A percentile compares a stretch with the other conserved stretches of the same genome.
phyloP scores from a whole-genome alignment of 176 grass and related monocot species.

The Ensete ventricosum region DNA sequence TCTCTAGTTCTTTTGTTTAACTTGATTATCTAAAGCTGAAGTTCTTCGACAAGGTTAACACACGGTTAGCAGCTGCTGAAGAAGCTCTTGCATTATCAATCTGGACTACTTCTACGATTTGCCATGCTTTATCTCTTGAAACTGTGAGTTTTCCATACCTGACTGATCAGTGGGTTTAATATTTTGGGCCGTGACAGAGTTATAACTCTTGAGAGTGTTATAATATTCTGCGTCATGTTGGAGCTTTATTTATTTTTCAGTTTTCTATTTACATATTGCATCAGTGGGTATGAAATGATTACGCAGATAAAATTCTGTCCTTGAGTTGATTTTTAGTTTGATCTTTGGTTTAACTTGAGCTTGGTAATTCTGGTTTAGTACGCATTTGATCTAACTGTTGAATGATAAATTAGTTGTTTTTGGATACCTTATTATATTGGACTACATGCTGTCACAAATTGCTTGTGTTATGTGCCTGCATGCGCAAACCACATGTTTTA shows the following conservation, averaged over 20 bases:
- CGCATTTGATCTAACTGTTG: too few relatives aligned
- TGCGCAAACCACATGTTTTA: too few relatives aligned
- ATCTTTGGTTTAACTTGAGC: too few relatives aligned
- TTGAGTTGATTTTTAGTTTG: too few relatives aligned
- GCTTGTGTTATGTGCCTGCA: too few relatives aligned
- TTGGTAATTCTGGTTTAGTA: too few relatives aligned
- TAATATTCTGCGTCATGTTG: not conserved
- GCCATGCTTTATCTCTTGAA: constrained; percentile 81
- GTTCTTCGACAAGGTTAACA: constrained; percentile 51
- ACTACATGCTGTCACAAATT: too few relatives aligned
- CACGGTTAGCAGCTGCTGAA: constrained; percentile 62
- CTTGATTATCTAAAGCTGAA: constrained; percentile 18
- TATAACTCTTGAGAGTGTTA: too few relatives aligned
- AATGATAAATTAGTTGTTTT: too few relatives aligned
- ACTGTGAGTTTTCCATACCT: constrained; percentile 44
- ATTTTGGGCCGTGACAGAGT: not conserved
- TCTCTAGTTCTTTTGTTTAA: constrained; percentile 1
- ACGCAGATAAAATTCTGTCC: too few relatives aligned
- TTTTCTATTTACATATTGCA: not conserved
- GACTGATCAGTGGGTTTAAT: not conserved
- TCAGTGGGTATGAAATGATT: too few relatives aligned
- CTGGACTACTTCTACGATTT: constrained; percentile 83
- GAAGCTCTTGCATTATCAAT: constrained; percentile 80
- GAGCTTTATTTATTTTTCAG: not conserved
- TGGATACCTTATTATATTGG: too few relatives aligned